Evolutionary conservation across 805 yeast species (phyloP), one percentile per base, ranked within the genome.

Genomic region (Cyberlindnera euphorbiiphila): DNA sequence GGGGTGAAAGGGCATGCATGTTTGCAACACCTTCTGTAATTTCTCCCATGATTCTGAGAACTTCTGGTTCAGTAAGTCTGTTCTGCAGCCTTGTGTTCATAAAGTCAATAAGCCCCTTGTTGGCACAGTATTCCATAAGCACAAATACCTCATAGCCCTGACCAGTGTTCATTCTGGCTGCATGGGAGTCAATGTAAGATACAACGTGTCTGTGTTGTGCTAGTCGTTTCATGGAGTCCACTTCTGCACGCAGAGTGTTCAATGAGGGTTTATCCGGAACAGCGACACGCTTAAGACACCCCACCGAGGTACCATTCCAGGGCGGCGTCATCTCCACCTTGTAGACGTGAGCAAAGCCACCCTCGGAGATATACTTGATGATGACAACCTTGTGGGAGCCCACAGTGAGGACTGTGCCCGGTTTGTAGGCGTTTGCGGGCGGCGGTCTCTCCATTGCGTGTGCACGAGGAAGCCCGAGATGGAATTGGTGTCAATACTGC

Each of bases 341-440:
- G 60, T 93, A 93, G 5, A 93, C 96, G 58, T 85, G 95, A 9
- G 98, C 98, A 69, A 86, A 93, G 11, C 98, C 98, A 61, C 93
- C 98, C 54, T 82, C 82, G 6, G 95, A 82, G 29, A 89, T 65
- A 64, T 85, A 89, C 48, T 79, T 72, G 45, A 72, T 69, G 50
- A 88, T 74, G 31, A 68, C 63, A n/a, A 80, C 83, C 34, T 68
- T 66, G 61, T 89, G 96, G 5, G 89, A 74, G 9, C 96, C 97
- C 25, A 88, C 96, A 2, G 87, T 75, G 46, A 89, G 68, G 43
- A 65, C 64, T 4, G 93, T 84, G 5, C 95, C 96, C 8, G 93
- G 84, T 9, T 71, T 61, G 53, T 81, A 85, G 7, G 85, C 77
- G 43, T 69, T 69, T 8, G 77, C 69, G 6, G 83, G 80, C 15